Evolutionary conservation across 768 basidiomycete species (phyloP), one percentile per base, ranked within the genome.

Genomic region (Macrolepiota fuliginosa): DNA sequence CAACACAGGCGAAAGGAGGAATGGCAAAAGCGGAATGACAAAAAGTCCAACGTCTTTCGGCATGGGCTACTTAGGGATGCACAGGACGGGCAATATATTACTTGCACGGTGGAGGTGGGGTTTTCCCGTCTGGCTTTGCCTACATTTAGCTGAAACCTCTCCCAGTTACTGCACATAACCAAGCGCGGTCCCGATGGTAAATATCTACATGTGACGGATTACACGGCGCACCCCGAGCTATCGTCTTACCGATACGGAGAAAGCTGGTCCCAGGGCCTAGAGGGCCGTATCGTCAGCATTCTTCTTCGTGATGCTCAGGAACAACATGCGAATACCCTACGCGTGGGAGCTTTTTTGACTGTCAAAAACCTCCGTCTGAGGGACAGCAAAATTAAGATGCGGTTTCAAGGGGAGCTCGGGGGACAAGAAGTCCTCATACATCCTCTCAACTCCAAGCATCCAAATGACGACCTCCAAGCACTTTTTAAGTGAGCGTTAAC

Each of bases 151-250:
- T 13, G 54, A 47, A 12, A 56, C 47, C 25, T 27, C 35, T 22
- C 56, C 13, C 59, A 89, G 88, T 69, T 87, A 36, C 71, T 89
- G 3, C 76, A 80, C 62, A 62, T 76, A 19, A 63, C 70, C 19
- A 72, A 75, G 47, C 65, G 73, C 17, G 65, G 69, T 24, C 53
- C 66, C 32, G 69, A 73, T 27, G 68, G 69, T 25, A 71, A 78
- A 3, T 77, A 73, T 53, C 70, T 89, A 40, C 86, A 81, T 63
- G 82, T 87, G 35, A 89, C 88, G 7, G 89, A 91, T 69, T 90
- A 89, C 66, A 87, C 87, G 1, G 68, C 73, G 2, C 79, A 86
- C 56, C 65, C 76, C 3, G 71, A 79, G 54, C 72, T 88, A 37
- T 67, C 72, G 4, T 63, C 70, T n/a, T 61, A 69, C 2, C 60